Conservation (phyloP, 164 flowering plant species). For the Vitis amurensis region DNA sequence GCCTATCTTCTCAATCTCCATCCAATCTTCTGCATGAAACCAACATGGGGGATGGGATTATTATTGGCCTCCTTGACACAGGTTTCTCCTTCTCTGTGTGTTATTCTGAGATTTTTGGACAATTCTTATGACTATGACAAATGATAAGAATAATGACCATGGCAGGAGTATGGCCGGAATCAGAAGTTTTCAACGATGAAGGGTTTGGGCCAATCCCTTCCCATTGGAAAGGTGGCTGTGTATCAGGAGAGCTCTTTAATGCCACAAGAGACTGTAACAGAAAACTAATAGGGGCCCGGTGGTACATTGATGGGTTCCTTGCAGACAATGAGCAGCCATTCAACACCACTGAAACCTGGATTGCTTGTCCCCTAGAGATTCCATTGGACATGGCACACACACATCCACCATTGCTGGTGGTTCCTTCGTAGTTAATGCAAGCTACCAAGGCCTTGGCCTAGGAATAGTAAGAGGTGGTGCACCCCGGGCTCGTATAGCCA, state of each 20-base stretch:
- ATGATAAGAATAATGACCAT: no score
- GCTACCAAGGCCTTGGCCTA: constrained; percentile 26
- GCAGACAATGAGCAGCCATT: constrained; percentile 17
- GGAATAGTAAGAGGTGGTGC: constrained; percentile 47
- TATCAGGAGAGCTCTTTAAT: constrained; percentile 33
- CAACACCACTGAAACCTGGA: constrained; percentile 15
- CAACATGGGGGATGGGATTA: constrained; percentile 38
- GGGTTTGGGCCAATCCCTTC: constrained; percentile 43
- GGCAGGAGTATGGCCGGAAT: constrained; percentile 56
- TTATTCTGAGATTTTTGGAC: not conserved
- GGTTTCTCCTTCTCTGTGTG: constrained; percentile 24
- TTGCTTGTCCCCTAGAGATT: constrained; percentile 35
- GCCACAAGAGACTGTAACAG: constrained; percentile 26
- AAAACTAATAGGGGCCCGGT: constrained; percentile 44
- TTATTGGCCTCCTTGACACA: constrained; percentile 51
- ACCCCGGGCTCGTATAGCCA: constrained; percentile 44
- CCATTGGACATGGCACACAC: constrained; percentile 45
- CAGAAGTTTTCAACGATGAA: constrained; percentile 32
- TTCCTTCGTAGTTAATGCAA: constrained; percentile 21
- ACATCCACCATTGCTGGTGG: constrained; percentile 36
- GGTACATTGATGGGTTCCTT: constrained; percentile 23
- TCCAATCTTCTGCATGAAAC: constrained; percentile 21
- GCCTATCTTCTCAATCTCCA: constrained; percentile 25
- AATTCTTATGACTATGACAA: not conserved
- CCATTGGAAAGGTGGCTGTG: constrained; percentile 47